Percentiles rank a stretch among this genome's conserved stretches.
Evolutionary conservation across 169 alveolate genomes (phyloP).

Genomic region (Plasmodium inui): DNA sequence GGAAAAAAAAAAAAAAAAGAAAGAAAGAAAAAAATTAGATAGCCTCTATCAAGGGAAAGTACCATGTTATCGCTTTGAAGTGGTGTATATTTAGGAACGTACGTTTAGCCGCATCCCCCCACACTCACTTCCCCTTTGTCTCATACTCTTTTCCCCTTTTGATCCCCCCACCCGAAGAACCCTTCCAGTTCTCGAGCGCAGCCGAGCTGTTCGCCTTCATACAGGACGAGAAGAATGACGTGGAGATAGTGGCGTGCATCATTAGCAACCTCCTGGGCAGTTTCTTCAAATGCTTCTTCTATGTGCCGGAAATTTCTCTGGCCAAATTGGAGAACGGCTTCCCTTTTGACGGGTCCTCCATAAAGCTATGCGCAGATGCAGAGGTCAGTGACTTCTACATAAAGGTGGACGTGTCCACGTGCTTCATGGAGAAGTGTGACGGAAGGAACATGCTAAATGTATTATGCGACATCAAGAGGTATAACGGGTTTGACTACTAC

Average conservation of each 20-base stretch:
- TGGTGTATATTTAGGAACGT: neutral
- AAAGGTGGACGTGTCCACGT: constrained; percentile 74
- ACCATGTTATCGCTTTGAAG: neutral
- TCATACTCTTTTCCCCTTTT: neutral
- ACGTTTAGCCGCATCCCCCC: neutral
- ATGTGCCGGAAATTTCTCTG: constrained; percentile 53
- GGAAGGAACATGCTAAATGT: constrained; percentile 76
- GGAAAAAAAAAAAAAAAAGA: constrained; percentile 2
- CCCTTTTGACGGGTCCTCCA: constrained; percentile 85
- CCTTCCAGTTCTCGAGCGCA: neutral
- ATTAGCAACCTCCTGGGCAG: constrained; percentile 50
- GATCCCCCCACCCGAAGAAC: neutral
- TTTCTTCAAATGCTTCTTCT: constrained; percentile 57
- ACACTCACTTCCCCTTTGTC: neutral
- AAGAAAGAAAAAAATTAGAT: neutral
- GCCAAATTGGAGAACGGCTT: constrained; percentile 76
- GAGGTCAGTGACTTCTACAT: constrained; percentile 78
- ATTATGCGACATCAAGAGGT: constrained; percentile 64
- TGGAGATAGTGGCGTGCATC: constrained; percentile 62
- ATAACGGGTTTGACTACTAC: constrained; percentile 67
- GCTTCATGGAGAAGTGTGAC: constrained; percentile 77
- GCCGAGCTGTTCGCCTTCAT: constrained; percentile 23
- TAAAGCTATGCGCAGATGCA: constrained; percentile 74
- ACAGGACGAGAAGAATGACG: constrained; percentile 16
- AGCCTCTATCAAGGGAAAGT: neutral